Evolutionary conservation across 306 rosid genomes (phyloP), one percentile per base, ranked within the genome.

Genomic region (Acacia crassicarpa): DNA sequence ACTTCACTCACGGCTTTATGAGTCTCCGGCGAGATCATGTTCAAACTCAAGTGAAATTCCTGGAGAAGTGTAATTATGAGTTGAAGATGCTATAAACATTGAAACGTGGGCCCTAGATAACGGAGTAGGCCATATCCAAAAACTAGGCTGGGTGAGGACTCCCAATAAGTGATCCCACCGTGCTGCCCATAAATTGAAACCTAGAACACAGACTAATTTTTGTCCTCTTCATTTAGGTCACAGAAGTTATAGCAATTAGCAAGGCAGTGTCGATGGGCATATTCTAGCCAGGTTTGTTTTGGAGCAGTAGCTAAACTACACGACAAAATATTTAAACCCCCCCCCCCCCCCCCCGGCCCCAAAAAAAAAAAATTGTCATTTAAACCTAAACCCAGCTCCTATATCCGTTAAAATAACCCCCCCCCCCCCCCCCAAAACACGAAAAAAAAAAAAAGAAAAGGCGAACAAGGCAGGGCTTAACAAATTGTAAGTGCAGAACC

Each of bases 21-120:
- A 78, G 98, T 95, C 91, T 95, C 99, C 5, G 94, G 97, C 5
- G 99, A 93, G 61, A 95, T 93, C 99, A 95, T 93, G 93, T 93
- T 89, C 70, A 96, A 80, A 3, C 94, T 89, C 91, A 96, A 85
- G 86, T 93, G 99, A 81, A 95, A 95, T 83, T 94, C 99, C 99
- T 95, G 91, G 61, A 83, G 35, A 85, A 19, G 33, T n/a, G 14
- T 10, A 75, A 61, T 30, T 14, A 15, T n/a, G 67, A 62, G 44
- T 25, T 72, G 23, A 78, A 68, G 43, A 20, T 20, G 49, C 23
- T 40, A 13, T 10, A 59, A 73, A 10, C 30, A 66, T 3, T 14
- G 1, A 12, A 49, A 59, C 27, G 16, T 5, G 35, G 45, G 15
- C 32, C 72, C 38, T 43, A 16, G 41, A 74, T 38, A 65, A 72